phyloP scores from a whole-genome alignment of 2,329 filamentous ascomycete species.

The Penicillium sp. region DNA sequence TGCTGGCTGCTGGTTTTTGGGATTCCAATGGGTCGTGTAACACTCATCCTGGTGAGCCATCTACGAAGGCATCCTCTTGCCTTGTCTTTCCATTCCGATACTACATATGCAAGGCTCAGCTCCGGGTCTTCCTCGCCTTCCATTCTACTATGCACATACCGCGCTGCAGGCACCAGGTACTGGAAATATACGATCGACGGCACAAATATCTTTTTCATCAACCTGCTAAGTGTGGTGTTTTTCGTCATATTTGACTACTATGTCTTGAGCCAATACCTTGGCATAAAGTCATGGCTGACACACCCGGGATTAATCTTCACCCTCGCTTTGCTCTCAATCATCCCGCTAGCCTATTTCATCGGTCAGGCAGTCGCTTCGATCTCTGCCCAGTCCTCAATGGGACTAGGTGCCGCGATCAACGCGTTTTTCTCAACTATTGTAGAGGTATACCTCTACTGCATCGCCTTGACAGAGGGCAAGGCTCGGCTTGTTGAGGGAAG shows the following conservation, averaged over 20 bases:
- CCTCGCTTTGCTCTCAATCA: constrained; percentile 84
- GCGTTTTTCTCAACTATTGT: constrained; percentile 98
- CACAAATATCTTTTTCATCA: constrained; percentile 98
- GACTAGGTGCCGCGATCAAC: constrained; percentile 92
- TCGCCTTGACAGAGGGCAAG: constrained; percentile 90
- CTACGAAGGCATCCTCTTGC: constrained; percentile 89
- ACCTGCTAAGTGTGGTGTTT: constrained; percentile 87
- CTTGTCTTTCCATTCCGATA: constrained; percentile 88
- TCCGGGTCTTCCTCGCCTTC: constrained; percentile 75
- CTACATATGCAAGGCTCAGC: constrained; percentile 68
- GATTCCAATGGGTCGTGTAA: constrained; percentile 98
- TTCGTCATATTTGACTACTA: constrained; percentile 95
- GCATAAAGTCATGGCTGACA: constrained; percentile 72
- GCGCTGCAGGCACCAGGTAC: constrained; percentile 89
- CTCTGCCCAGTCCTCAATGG: constrained; percentile 98
- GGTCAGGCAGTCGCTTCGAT: constrained; percentile 98
- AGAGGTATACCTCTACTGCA: constrained; percentile 95
- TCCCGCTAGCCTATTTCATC: constrained; percentile 96
- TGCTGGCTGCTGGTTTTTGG: constrained; percentile 98
- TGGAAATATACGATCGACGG: constrained; percentile 99
- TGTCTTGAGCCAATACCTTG: constrained; percentile 69
- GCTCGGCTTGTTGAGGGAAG: constrained; percentile 91
- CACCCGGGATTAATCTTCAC: constrained; percentile 84
- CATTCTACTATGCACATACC: constrained; percentile 93
- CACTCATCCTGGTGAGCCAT: constrained; percentile 84